Evolutionary conservation across 1,139 yeast species (phyloP).

Genomic region (Taiozyma onychis): DNA sequence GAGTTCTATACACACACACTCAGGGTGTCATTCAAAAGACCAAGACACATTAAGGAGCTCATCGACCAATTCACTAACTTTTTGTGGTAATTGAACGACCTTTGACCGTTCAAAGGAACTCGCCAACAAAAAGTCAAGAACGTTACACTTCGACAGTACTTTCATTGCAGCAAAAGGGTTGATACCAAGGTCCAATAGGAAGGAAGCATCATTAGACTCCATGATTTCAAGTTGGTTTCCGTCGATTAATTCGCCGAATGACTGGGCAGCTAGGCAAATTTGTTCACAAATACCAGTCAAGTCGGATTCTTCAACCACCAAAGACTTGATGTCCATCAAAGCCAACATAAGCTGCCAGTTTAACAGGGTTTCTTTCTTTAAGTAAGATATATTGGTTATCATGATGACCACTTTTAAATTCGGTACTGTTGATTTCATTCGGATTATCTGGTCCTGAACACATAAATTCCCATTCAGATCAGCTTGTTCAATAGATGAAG

Average conservation of each 20-base stretch:
- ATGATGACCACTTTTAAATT: slow-evolving; percentile 7
- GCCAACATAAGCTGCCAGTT: slow-evolving; percentile 11
- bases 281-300: neutral
- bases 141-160: neutral
- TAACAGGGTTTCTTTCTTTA: slow-evolving; percentile 6
- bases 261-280: neutral
- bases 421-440: neutral
- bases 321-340: slow-evolving; percentile 6
- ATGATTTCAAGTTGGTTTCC: neutral
- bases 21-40: neutral
- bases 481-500: slow-evolving; percentile 9
- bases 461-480: slow-evolving; percentile 6
- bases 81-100: neutral
- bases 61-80: neutral
- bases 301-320: neutral
- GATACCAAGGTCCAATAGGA: slow-evolving; percentile 13
- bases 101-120: neutral
- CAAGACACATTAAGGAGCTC: neutral
- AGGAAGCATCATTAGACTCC: slow-evolving; percentile 5
- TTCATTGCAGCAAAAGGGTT: slow-evolving; percentile 9
- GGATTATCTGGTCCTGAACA: slow-evolving; percentile 4
- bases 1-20: neutral
- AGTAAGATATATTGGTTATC: neutral
- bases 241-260: neutral
- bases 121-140: neutral